A percentile compares a stretch with the other conserved stretches of the same genome.
Evolutionary conservation across 306 rosid species (phyloP).

Genomic region (Cicer cuneatum): DNA sequence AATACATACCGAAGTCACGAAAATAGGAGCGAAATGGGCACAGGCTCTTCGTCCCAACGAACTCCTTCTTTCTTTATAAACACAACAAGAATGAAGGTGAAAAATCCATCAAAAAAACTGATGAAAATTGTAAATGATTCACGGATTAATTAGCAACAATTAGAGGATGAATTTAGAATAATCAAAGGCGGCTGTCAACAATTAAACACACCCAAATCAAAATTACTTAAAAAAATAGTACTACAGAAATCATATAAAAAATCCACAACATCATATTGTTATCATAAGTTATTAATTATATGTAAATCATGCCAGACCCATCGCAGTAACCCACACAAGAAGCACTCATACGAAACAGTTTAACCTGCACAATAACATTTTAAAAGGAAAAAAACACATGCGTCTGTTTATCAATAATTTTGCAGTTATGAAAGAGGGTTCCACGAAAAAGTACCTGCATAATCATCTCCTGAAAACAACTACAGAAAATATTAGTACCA

Average conservation of each 20-base stretch:
- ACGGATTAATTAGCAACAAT: background rate
- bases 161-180: slow-evolving; percentile 12
- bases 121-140: slow-evolving; percentile 1
- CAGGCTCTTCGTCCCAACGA: background rate
- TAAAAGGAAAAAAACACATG: background rate
- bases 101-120: background rate
- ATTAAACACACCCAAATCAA: background rate
- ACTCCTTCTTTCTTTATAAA: slow-evolving; percentile 5
- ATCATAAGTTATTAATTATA: background rate
- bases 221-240: background rate
- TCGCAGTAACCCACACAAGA: background rate
- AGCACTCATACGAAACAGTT: background rate
- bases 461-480: slow-evolving; percentile 76
- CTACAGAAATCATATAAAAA: slow-evolving; percentile 26
- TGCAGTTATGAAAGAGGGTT: background rate
- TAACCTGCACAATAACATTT: background rate
- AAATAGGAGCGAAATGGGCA: slow-evolving; percentile 2
- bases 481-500: slow-evolving; percentile 65
- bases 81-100: slow-evolving; percentile 4
- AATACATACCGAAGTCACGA: slow-evolving; percentile 14
- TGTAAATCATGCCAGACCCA: background rate
- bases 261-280: background rate
- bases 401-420: background rate
- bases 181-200: background rate
- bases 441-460: slow-evolving; percentile 67